Evolutionary conservation across 2,329 filamentous ascomycete species (phyloP).

Genomic region (Pseudogymnoascus sp.): DNA sequence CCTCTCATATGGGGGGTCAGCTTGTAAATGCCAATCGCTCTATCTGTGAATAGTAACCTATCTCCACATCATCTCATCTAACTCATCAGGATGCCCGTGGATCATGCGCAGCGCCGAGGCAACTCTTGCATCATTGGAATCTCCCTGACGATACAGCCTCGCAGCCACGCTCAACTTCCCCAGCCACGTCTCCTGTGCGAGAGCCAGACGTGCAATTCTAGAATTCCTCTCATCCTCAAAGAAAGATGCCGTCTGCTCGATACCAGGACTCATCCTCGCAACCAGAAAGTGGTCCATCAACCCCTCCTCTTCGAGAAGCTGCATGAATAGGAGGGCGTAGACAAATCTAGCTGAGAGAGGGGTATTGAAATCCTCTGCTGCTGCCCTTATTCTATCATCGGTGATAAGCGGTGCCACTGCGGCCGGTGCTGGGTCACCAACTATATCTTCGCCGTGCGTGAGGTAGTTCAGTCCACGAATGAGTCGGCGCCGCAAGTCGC

Average conservation of each 20-base stretch:
- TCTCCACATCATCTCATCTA: background rate
- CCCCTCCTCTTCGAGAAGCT: slow-evolving; percentile 15
- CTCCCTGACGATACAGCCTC: slow-evolving; percentile 14
- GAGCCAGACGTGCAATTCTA: slow-evolving; percentile 15
- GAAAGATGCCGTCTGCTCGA: slow-evolving; percentile 9
- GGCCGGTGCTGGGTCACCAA: background rate
- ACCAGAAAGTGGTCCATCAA: slow-evolving; percentile 14
- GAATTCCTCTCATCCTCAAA: slow-evolving; percentile 16
- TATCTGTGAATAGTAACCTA: background rate
- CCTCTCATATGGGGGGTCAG: background rate
- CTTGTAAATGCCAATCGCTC: background rate
- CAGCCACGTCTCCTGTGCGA: slow-evolving; percentile 16
- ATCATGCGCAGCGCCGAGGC: background rate
- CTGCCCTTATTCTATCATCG: background rate
- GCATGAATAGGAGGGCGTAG: background rate
- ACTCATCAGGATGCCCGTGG: background rate
- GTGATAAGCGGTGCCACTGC: background rate
- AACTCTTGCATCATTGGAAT: slow-evolving; percentile 2
- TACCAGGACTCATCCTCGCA: background rate
- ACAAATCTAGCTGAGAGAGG: background rate
- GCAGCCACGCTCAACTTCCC: slow-evolving; percentile 17
- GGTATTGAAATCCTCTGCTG: background rate
- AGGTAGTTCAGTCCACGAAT: background rate
- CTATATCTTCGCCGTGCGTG: background rate
- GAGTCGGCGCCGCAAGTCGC: background rate